Evolutionary conservation across 106 monocot species (phyloP).

Genomic region (Agapanthus africanus): DNA sequence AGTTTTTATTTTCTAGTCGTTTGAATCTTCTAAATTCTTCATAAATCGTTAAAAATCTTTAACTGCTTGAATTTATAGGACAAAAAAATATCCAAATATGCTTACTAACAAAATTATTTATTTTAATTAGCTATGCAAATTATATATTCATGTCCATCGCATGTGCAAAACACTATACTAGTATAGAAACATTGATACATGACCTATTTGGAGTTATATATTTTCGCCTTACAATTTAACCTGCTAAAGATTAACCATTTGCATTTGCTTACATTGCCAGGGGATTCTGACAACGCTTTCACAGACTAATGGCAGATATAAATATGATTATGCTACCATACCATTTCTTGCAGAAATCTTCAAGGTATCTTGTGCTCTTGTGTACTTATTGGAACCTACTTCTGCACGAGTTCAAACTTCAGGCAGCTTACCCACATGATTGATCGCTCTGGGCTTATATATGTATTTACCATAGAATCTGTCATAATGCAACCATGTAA

Average conservation of each 20-base stretch:
- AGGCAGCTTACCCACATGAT: neutral
- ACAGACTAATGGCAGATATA: slow-evolving; percentile 82
- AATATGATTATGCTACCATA: slow-evolving; percentile 88
- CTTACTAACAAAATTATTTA: too few relatives aligned
- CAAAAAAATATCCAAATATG: too few relatives aligned
- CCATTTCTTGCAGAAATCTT: slow-evolving; percentile 91
- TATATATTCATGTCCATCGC: too few relatives aligned
- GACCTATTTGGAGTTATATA: too few relatives aligned
- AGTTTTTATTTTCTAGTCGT: too few relatives aligned
- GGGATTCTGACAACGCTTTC: slow-evolving; percentile 93
- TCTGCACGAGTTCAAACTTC: neutral
- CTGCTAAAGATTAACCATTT: neutral
- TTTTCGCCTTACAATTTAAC: neutral
- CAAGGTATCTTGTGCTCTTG: slow-evolving; percentile 38
- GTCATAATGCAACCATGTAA: neutral
- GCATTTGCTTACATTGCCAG: slow-evolving; percentile 33
- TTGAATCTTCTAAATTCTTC: too few relatives aligned
- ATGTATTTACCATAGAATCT: neutral
- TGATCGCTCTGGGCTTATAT: neutral
- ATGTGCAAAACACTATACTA: too few relatives aligned
- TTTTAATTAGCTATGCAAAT: too few relatives aligned
- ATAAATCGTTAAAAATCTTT: too few relatives aligned
- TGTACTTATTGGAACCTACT: neutral
- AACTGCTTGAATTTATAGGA: too few relatives aligned
- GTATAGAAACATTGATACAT: neutral